Evolutionary conservation across 2,329 filamentous ascomycete genomes (phyloP), one percentile per base, ranked within the genome.

Genomic region (Fusarium abutilonis): DNA sequence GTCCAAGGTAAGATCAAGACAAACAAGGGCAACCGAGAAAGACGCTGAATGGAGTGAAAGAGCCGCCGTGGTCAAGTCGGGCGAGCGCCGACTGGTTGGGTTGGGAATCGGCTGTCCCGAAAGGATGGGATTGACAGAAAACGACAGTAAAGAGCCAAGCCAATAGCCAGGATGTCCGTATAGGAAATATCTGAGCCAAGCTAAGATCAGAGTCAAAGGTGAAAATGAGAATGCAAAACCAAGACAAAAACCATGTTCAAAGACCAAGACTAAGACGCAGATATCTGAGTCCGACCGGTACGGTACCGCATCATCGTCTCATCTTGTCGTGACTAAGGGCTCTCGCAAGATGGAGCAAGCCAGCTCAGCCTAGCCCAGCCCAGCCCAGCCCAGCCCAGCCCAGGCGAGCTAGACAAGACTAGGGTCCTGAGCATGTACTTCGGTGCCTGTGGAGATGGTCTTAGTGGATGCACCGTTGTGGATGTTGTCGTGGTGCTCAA

Each of bases 11-110:
- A 64, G 64, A 54, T 43, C 55, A 58, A 47, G 50, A 45, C 29
- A 47, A 67, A 50, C 56, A 66, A 62, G 64, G 61, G 51, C 45
- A 41, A 58, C 52, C 54, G 55, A 58, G 44, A 60, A 65, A 43
- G 58, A 51, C 52, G 40, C 51, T 63, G 58, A 55, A 56, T 57
- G 49, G 56, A 57, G 54, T 50, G 47, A 48, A 52, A 60, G 60
- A 60, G 48, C 51, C 60, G 52, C 52, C 36, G 56, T 56, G 52
- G 56, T 56, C 44, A 60, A 66, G 53, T 60, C 58, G 64, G 63
- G 58, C 52, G 52, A 60, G 63, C 62, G 63, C 68, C 68, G 68
- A 70, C 64, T 70, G 68, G 66, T 54, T 60, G 57, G 55, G 45
- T 44, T 55, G 43, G 42, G 56, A 60, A 52, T 64, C 53, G 63